Conservation (phyloP, 2,329 filamentous ascomycete species). For the Aspergillus brunneoviolaceus region DNA sequence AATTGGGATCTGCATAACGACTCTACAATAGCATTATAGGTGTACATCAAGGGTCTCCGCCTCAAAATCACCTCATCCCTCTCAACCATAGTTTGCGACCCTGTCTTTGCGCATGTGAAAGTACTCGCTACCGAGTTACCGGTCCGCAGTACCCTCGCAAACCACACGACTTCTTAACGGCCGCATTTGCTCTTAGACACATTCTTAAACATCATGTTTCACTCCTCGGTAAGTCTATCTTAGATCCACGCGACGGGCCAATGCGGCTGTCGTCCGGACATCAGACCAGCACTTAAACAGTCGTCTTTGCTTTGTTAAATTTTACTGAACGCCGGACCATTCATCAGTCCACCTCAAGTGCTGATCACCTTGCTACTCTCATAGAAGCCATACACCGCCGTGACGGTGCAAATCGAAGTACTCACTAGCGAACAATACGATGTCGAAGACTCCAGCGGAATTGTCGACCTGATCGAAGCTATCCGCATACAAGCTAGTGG, state of each 20-base stretch:
- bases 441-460: slow-evolving; percentile 86
- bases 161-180: not conserved
- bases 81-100: not conserved
- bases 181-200: not conserved
- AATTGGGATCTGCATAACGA: not conserved
- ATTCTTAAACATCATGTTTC: slow-evolving; percentile 33
- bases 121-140: not conserved
- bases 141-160: not conserved
- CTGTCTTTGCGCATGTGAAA: not conserved
- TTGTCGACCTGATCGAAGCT: slow-evolving; percentile 91
- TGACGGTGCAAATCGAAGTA: slow-evolving; percentile 88
- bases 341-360: not conserved
- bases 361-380: not conserved
- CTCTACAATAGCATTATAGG: not conserved
- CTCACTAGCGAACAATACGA: slow-evolving; percentile 87
- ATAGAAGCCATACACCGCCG: slow-evolving; percentile 85
- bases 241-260: not conserved
- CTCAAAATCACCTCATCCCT: not conserved
- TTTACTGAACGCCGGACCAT: not conserved
- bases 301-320: not conserved
- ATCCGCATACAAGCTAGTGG: slow-evolving; percentile 86
- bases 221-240: slow-evolving; percentile 30
- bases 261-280: not conserved
- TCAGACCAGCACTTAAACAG: not conserved
- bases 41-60: not conserved